Base-by-base conservation (phyloP, 805 yeast species). In the Kodamaea lidongshanica region DNA sequence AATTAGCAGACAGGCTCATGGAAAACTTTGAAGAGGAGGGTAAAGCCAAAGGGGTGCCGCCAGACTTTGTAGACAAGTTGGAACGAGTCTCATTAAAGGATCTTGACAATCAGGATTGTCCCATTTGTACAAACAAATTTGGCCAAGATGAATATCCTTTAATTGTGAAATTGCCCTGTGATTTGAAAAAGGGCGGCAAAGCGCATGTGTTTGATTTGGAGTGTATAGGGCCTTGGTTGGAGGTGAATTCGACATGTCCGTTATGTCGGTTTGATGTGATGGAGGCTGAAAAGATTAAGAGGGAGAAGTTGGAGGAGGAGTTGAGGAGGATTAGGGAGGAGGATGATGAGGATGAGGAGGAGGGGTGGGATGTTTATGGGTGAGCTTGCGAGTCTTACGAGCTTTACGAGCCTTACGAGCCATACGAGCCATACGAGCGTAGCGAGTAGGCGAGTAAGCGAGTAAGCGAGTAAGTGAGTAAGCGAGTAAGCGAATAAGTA, bases 181-280 rank as follows among this genome's bases (percentile, higher is more conserved):
- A 67, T 22, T 50, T 58, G 6, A 54, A 53, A 28, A 38, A 35
- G 10, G 36, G 27, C 3, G 33, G 49, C 10, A 56, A 48, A 26
- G 68, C 63, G 20, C 97, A 88, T 53, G 68, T 68, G 23, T 88
- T 83, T 54, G 97, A 88, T 50, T 62, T 87, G 40, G 96, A 89
- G 42, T 88, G 96, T 52, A 77, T 89, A 21, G 79, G 81, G 0
- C 92, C 94, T 0, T 88, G 97, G 97, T 63, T 89, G 30, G 72
- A 74, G 39, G 61, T 76, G 30, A 75, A 80, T 43, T 61, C 71
- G 2, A 79, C 85, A 0, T 88, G 97, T 48, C 97, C 97, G 0
- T 54, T 89, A 45, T 89, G 96, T 50, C 66, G 97, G 40, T 74
- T 70, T 37, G 79, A 86, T 46, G 73, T 88, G 15, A 51, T 72